phyloP scores from a whole-genome alignment of 75 land plant species.

The Selaginella moellendorffii region DNA sequence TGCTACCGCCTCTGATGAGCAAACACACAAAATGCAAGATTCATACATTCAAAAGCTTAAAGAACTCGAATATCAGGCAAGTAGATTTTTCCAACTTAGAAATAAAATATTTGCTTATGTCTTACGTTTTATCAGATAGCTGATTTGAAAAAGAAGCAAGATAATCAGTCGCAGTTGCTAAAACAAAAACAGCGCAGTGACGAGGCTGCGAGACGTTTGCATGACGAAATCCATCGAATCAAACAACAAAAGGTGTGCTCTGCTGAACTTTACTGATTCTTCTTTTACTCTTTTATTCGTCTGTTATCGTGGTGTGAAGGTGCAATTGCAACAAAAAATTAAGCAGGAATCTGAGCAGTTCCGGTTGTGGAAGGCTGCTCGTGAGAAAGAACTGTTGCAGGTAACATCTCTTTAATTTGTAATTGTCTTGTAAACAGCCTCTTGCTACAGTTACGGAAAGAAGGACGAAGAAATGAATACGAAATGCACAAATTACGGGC shows the following conservation, averaged over 20 bases:
- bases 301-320: too few species aligned
- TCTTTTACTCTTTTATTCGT: background rate
- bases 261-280: background rate
- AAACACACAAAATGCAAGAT: constrained; percentile 9
- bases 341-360: constrained; percentile 8
- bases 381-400: constrained; percentile 4
- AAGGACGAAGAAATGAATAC: constrained; percentile 4
- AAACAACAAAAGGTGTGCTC: background rate
- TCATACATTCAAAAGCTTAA: constrained; percentile 1
- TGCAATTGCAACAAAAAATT: constrained; percentile 3
- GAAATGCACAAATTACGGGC: constrained; percentile 8
- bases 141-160: background rate
- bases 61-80: constrained; percentile 8
- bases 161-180: background rate
- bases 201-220: background rate
- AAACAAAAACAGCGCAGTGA: background rate
- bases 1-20: constrained; percentile 1
- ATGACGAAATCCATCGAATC: background rate
- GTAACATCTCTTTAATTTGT: background rate
- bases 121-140: background rate
- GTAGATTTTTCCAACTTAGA: background rate
- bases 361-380: constrained; percentile 5
- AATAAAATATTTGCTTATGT: background rate
- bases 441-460: background rate
- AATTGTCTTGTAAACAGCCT: background rate